Percentiles rank a stretch among this genome's conserved stretches.
These are phyloP conservation scores for Aspergillus candidus DNA, from an alignment of 2,329 filamentous ascomycete genomes.

Conservation along the genomic window DNA sequence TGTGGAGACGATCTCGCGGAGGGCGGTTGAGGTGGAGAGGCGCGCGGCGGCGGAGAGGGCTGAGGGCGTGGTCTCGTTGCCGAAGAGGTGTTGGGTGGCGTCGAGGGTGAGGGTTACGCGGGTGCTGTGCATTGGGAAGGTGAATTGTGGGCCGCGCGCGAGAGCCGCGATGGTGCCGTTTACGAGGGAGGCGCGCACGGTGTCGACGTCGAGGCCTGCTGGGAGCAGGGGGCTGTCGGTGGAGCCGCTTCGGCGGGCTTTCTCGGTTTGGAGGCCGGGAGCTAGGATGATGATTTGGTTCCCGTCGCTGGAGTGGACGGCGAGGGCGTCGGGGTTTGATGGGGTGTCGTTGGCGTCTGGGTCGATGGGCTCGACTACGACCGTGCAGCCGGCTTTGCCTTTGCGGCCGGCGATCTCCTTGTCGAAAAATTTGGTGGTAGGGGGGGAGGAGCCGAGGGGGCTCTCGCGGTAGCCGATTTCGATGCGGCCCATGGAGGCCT, in stretches of 20 bases:
- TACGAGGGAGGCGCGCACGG: constrained; percentile 53
- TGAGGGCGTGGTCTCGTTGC: constrained; percentile 59
- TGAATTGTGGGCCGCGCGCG: constrained; percentile 73
- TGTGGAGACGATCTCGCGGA: constrained; percentile 48
- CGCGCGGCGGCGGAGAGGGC: constrained; percentile 62
- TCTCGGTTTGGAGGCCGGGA: constrained; percentile 41
- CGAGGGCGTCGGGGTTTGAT: constrained; percentile 28
- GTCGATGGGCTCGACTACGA: constrained; percentile 56
- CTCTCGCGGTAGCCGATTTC: constrained; percentile 94
- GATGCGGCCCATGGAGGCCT: constrained; percentile 77
- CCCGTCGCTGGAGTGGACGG: constrained; percentile 52
- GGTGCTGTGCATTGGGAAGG: constrained; percentile 72
- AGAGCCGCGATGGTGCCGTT: constrained; percentile 80
- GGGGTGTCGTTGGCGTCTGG: constrained; percentile 17
- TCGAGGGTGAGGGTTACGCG: constrained; percentile 66
- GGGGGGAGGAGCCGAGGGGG: constrained; percentile 52
- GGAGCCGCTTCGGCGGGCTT: constrained; percentile 28
- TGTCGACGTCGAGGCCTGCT: constrained; percentile 46
- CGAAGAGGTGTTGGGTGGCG: constrained; percentile 58
- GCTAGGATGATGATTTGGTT: constrained; percentile 61
- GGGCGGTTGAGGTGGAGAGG: constrained; percentile 62
- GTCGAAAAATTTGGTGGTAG: constrained; percentile 63
- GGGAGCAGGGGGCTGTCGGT: constrained; percentile 48
- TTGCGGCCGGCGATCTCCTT: constrained; percentile 72
- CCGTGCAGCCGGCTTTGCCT: constrained; percentile 71